Evolutionary conservation across 306 rosid species (phyloP).

Genomic region (Cucurbita maxima): DNA sequence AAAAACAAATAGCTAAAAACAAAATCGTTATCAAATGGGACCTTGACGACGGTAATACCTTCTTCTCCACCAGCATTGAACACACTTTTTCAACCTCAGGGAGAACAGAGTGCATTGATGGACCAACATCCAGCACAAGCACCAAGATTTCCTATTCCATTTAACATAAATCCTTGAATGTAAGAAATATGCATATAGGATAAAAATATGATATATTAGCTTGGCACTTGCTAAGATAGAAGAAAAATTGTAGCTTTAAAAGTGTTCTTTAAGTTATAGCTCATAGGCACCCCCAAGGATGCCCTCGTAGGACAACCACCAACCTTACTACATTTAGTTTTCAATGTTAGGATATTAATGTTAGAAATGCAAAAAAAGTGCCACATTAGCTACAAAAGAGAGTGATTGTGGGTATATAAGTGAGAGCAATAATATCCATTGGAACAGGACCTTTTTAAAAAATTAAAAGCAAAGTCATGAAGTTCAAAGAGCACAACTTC

Average conservation of each 20-base stretch:
- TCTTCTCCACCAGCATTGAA: constrained; percentile 37
- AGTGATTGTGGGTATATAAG: no score
- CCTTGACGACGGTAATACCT: not conserved
- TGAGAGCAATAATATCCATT: no score
- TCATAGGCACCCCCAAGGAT: not conserved
- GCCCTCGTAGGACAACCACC: not conserved
- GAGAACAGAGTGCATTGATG: constrained; percentile 67
- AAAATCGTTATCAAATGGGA: no score
- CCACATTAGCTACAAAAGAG: no score
- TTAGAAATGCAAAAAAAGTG: no score
- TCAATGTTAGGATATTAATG: no score
- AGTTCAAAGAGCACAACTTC: no score
- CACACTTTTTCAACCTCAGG: constrained; percentile 62
- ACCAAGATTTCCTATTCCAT: constrained; percentile 48
- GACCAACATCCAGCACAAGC: constrained; percentile 83
- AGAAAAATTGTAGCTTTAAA: not conserved
- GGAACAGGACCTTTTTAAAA: no score
- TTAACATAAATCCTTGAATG: constrained; percentile 2
- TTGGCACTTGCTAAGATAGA: not conserved
- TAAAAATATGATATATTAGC: not conserved
- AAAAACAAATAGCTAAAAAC: not conserved
- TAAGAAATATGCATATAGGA: not conserved
- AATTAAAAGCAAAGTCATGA: no score
- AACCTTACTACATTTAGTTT: no score
- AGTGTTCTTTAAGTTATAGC: not conserved